Evolutionary conservation across 2,329 filamentous ascomycete genomes (phyloP).

Genomic region (Scorias spongiosa): DNA sequence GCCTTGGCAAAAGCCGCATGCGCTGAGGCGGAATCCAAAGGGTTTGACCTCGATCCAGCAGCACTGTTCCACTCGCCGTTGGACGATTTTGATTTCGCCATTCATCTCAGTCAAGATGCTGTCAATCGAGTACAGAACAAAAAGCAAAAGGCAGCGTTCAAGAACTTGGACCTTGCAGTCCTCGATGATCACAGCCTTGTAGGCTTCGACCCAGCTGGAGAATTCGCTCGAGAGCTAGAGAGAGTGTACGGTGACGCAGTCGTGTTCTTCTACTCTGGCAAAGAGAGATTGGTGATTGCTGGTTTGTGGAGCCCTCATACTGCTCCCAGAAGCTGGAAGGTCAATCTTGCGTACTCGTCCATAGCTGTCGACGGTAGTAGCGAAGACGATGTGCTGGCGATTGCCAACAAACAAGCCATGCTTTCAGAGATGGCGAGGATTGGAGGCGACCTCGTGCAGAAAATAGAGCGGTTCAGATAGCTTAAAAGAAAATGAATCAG

Average conservation of each 20-base stretch:
- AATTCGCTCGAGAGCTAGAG: conserved; percentile 54
- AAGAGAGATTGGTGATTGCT: conserved; percentile 42
- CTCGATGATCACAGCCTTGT: conserved; percentile 28
- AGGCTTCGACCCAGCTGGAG: conserved; percentile 44
- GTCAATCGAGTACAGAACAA: conserved; percentile 14
- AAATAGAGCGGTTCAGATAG: conserved; percentile 38
- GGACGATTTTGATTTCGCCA: conserved; percentile 70
- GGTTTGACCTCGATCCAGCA: conserved; percentile 27
- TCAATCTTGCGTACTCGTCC: conserved; percentile 55
- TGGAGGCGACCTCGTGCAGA: conserved; percentile 47
- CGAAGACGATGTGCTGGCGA: conserved; percentile 25
- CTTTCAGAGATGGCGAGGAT: conserved; percentile 56
- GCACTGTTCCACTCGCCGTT: conserved; percentile 59
- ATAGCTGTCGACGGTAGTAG: conserved; percentile 8
- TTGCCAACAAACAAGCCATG: conserved; percentile 52
- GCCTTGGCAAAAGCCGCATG: conserved; percentile 64
- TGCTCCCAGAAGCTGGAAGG: conserved; percentile 46
- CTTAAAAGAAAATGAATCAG: neutral
- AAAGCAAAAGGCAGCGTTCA: conserved; percentile 46
- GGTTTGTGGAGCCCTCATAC: conserved; percentile 50
- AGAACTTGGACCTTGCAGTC: conserved; percentile 57
- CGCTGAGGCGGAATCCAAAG: conserved; percentile 30
- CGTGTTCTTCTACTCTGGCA: conserved; percentile 62
- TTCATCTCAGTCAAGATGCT: conserved; percentile 48
- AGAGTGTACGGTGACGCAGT: conserved; percentile 51